Conservation (phyloP, 345 rosid species). For the Eucalyptus guilfoylei region DNA sequence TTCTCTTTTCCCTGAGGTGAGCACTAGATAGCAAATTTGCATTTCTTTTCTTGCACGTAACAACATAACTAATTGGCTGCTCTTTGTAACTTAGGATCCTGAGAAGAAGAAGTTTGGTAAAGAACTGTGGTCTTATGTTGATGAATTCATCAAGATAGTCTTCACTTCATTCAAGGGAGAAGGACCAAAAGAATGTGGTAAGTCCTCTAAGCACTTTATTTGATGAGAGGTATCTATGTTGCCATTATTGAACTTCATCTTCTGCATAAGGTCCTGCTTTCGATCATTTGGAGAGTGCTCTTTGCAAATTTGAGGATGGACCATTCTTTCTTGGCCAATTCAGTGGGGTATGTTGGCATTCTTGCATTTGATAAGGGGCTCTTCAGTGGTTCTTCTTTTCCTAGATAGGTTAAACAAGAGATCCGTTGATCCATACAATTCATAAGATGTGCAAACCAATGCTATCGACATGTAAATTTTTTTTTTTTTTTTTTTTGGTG, state of each 20-base stretch:
- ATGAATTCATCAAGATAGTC: slow-evolving; percentile 27
- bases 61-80: no score
- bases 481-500: no score
- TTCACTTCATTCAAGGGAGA: slow-evolving; percentile 58
- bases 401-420: background rate
- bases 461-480: background rate
- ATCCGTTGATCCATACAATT: background rate
- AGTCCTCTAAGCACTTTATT: background rate
- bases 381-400: background rate
- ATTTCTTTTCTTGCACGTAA: no score
- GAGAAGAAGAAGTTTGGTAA: slow-evolving; percentile 46
- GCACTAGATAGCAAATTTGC: no score
- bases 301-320: slow-evolving; percentile 27
- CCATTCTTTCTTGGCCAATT: background rate
- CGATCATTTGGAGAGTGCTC: slow-evolving; percentile 64
- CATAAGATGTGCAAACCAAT: background rate
- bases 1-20: no score
- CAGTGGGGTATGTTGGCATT: slow-evolving; percentile 22
- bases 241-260: background rate
- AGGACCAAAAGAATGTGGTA: slow-evolving; percentile 41
- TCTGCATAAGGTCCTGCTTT: slow-evolving; percentile 50
- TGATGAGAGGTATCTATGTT: background rate
- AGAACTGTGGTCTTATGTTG: slow-evolving; percentile 43
- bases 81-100: slow-evolving; percentile 30
- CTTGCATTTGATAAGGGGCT: background rate